Base-by-base conservation (phyloP, 306 rosid genomes). In the Cucurbita pepo region DNA sequence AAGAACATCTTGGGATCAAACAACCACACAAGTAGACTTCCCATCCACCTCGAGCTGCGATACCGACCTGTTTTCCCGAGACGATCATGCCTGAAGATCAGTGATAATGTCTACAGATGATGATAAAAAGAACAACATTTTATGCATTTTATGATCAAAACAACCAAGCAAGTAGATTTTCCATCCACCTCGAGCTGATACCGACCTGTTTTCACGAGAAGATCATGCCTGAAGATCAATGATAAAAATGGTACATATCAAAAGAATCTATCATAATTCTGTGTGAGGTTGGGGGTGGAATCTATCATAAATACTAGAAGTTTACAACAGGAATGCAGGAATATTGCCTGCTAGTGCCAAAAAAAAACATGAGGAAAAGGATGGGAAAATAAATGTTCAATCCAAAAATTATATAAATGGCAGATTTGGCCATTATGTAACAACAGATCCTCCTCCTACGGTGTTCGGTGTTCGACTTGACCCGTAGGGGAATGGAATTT, bases 181-280 rank as follows among this genome's bases (percentile, higher is more conserved):
- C 21, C 36, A 21, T 25, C 45, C 50, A 9, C 40, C 69, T 4
- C 21, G 7, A 40, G 43, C 19, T 37, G 69, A 0, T 3, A 10
- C 19, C 3, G 11, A 66, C 18, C 55, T 66, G 40, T 9, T 9
- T 66, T 66, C 44, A 5, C 9, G 6, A 2, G 22, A 13, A 47
- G 19, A 19, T 10, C 10, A 38, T 2, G 7, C 22, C 19, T 30
- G 50, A 57, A 53, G 51, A 63, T 69, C 69, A 75, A 74, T 81
- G 69, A 75, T 74, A 47, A 81, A 81, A 77, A 77, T 83, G 77
- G 77, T 74, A 78, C 79, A 85, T 75, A 82, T 82, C 77, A 51
- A 86, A 85, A 78, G 81, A 85, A 82, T 82, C 78, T 19, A 10
- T 54, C 54, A 41, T 65, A 41, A 18, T 71, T 71, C 37, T 52